Evolutionary conservation across 176 grass and related monocot genomes (phyloP).

Genomic region (Tuctoria greenei): DNA sequence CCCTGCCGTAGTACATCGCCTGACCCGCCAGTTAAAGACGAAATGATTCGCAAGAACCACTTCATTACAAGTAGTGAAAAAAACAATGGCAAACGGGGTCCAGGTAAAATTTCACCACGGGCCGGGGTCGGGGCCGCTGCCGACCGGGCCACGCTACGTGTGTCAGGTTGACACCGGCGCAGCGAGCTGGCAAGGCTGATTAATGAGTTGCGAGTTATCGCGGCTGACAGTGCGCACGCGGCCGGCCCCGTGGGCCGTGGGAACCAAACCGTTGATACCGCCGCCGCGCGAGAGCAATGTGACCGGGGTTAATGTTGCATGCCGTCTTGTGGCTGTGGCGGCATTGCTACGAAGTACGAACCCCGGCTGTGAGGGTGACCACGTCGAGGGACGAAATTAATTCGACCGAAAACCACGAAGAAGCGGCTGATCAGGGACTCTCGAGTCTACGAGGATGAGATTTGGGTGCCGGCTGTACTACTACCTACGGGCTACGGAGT

Average conservation of each 20-base stretch:
- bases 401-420: background rate
- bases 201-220: constrained; percentile 39
- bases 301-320: constrained; percentile 5
- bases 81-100: background rate
- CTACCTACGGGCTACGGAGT: too few relatives aligned
- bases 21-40: too few relatives aligned
- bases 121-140: background rate
- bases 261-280: background rate
- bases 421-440: background rate
- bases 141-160: background rate
- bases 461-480: background rate
- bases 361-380: background rate
- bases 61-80: background rate
- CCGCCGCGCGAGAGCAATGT: background rate
- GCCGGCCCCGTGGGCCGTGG: background rate
- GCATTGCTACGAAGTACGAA: too few relatives aligned
- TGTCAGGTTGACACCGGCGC: constrained; percentile 22
- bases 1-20: too few relatives aligned
- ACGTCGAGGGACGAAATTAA: background rate
- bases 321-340: background rate
- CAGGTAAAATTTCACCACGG: too few relatives aligned
- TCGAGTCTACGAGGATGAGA: background rate
- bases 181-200: background rate
- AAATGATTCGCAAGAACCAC: too few relatives aligned
- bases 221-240: constrained; percentile 27